Evolutionary conservation across 192 early-diverging fungal genomes (phyloP).

Genomic region (Backusella sp.): DNA sequence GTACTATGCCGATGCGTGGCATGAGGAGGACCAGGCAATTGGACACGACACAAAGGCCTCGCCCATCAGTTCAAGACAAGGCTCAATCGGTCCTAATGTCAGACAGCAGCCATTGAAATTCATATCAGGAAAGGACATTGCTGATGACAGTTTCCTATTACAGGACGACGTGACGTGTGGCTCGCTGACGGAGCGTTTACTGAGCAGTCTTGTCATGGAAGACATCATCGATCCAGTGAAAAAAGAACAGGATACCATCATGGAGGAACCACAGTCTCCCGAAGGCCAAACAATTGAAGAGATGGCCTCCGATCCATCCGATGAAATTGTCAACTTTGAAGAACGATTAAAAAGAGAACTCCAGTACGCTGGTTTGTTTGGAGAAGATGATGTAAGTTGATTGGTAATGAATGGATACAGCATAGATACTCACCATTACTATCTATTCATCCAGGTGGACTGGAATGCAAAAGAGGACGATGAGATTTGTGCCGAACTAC

Average conservation of each 20-base stretch:
- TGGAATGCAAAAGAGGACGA: slow-evolving; percentile 79
- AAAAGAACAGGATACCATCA: slow-evolving; percentile 23
- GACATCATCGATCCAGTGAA: slow-evolving; percentile 46
- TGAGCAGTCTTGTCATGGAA: slow-evolving; percentile 66
- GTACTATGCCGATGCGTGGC: slow-evolving; percentile 65
- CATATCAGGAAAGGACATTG: slow-evolving; percentile 28
- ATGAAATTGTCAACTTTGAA: slow-evolving; percentile 60
- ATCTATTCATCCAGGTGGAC: slow-evolving; percentile 43
- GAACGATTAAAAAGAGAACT: slow-evolving; percentile 84
- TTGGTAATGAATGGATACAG: too few relatives aligned
- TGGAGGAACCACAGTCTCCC: not conserved
- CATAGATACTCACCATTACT: not conserved
- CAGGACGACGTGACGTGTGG: slow-evolving; percentile 31
- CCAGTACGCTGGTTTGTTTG: slow-evolving; percentile 81
- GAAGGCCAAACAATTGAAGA: slow-evolving; percentile 61
- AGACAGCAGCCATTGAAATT: slow-evolving; percentile 16
- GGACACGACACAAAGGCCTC: slow-evolving; percentile 33
- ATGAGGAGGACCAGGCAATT: slow-evolving; percentile 64
- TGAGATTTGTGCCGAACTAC: slow-evolving; percentile 72
- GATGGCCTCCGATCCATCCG: slow-evolving; percentile 30
- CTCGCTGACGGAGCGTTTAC: slow-evolving; percentile 78
- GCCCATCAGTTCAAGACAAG: slow-evolving; percentile 13
- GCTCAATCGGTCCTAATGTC: not conserved
- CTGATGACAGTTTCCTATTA: slow-evolving; percentile 28
- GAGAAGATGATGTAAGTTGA: slow-evolving; percentile 66